Evolutionary conservation across 2,329 filamentous ascomycete genomes (phyloP).

Genomic region (Cephalotrichum gorgonifer): DNA sequence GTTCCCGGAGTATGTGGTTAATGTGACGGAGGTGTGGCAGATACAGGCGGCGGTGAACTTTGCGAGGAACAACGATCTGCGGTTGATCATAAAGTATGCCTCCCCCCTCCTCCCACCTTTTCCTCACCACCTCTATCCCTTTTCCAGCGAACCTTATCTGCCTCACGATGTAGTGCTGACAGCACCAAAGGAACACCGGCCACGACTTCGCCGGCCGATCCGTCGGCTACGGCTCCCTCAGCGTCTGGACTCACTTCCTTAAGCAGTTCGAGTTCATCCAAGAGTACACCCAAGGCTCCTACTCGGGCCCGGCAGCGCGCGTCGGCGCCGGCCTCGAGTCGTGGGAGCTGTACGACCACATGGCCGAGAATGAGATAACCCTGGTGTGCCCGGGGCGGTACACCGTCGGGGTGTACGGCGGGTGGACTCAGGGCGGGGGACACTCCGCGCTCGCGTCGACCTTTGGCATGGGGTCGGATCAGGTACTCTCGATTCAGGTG

Average conservation of each 20-base stretch:
- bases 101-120: not conserved
- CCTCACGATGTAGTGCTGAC: not conserved
- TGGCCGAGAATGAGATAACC: conserved; percentile 18
- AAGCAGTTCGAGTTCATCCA: conserved; percentile 29
- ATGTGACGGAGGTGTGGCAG: conserved; percentile 28
- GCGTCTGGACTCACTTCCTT: conserved; percentile 27
- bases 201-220: conserved; percentile 37
- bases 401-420: conserved; percentile 42
- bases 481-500: conserved; percentile 35
- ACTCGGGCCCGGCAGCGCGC: conserved; percentile 40
- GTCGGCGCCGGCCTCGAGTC: conserved; percentile 43
- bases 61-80: conserved; percentile 32
- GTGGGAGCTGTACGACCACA: conserved; percentile 27
- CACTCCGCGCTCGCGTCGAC: conserved; percentile 30
- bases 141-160: no score
- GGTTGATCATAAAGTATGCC: conserved; percentile 32
- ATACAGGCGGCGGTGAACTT: conserved; percentile 36
- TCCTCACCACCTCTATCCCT: not conserved
- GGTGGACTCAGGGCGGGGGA: conserved; percentile 46
- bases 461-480: conserved; percentile 35
- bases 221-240: conserved; percentile 26
- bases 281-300: conserved; percentile 28
- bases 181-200: conserved; percentile 33
- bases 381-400: conserved; percentile 18
- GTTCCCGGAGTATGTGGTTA: conserved; percentile 30